These are phyloP conservation scores for Galerina sulciceps DNA, from an alignment of 768 basidiomycete species.

Conservation along the genomic window DNA sequence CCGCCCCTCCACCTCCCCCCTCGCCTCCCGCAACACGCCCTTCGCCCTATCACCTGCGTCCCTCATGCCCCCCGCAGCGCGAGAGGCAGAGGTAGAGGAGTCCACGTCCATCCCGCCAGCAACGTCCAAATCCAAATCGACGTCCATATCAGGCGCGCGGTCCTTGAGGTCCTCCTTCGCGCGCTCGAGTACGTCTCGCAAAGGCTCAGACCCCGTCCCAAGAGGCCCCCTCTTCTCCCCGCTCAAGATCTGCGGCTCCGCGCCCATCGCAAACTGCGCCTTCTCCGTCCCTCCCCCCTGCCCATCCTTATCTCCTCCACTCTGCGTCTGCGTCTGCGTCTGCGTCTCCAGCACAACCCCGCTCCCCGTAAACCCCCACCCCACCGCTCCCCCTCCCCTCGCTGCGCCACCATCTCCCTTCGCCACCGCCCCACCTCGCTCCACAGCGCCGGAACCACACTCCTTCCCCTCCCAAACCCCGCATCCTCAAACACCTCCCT, in stretches of 20 bases:
- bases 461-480: slow-evolving; percentile 52
- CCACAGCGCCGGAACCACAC: slow-evolving; percentile 66
- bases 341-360: slow-evolving; percentile 56
- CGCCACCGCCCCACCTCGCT: slow-evolving; percentile 68
- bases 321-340: slow-evolving; percentile 21
- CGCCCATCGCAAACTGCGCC: slow-evolving; percentile 64
- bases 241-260: slow-evolving; percentile 72
- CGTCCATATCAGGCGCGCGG: slow-evolving; percentile 28
- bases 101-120: not conserved
- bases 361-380: slow-evolving; percentile 62
- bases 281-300: slow-evolving; percentile 22
- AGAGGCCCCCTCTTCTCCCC: slow-evolving; percentile 72
- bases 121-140: slow-evolving; percentile 28
- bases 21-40: slow-evolving; percentile 22
- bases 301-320: slow-evolving; percentile 25
- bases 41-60: slow-evolving; percentile 26
- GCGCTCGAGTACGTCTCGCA: slow-evolving; percentile 39
- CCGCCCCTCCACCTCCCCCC: slow-evolving; percentile 29
- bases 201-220: slow-evolving; percentile 51
- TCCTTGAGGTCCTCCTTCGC: slow-evolving; percentile 29
- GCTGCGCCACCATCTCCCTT: slow-evolving; percentile 25
- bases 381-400: slow-evolving; percentile 39
- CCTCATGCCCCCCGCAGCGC: too few species aligned
- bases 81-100: too few species aligned
- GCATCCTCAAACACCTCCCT: slow-evolving; percentile 69